phyloP scores from a whole-genome alignment of 768 basidiomycete species.

The Boletus insuetus region DNA sequence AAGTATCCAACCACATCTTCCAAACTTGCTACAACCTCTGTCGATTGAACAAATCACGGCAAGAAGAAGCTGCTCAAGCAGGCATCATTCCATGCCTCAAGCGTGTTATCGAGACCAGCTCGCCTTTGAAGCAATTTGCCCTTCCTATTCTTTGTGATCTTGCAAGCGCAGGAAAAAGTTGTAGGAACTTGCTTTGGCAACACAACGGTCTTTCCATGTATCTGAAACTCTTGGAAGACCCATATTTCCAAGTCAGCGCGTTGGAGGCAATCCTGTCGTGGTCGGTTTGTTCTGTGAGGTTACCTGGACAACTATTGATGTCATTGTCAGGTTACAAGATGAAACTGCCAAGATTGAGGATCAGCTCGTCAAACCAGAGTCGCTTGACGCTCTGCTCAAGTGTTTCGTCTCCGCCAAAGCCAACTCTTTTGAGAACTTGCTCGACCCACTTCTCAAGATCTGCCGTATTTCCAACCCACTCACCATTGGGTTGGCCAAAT shows the following conservation, averaged over 20 bases:
- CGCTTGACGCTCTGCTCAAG: constrained; percentile 66
- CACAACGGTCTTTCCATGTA: constrained; percentile 87
- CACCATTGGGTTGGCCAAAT: constrained; percentile 73
- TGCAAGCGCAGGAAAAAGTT: constrained; percentile 91
- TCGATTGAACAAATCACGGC: constrained; percentile 87
- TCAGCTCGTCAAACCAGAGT: constrained; percentile 63
- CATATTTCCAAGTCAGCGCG: constrained; percentile 90
- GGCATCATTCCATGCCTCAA: constrained; percentile 92
- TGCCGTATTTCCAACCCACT: constrained; percentile 73
- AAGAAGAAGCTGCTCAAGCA: constrained; percentile 96
- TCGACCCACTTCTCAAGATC: constrained; percentile 92
- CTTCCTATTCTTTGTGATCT: constrained; percentile 96
- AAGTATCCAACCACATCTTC: constrained; percentile 96
- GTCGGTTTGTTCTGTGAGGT: constrained; percentile 39
- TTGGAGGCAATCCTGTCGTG: constrained; percentile 89
- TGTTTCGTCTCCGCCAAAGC: constrained; percentile 86
- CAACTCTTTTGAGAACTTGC: constrained; percentile 87
- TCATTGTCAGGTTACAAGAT: constrained; percentile 77
- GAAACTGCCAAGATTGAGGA: constrained; percentile 94
- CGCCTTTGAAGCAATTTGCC: constrained; percentile 95
- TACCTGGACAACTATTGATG: neutral
- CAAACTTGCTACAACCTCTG: constrained; percentile 97
- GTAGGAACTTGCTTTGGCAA: constrained; percentile 87
- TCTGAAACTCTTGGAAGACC: constrained; percentile 72
- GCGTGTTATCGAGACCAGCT: constrained; percentile 81